phyloP scores from a whole-genome alignment of 2,329 filamentous ascomycete species.

The Leptographium galeiforme region DNA sequence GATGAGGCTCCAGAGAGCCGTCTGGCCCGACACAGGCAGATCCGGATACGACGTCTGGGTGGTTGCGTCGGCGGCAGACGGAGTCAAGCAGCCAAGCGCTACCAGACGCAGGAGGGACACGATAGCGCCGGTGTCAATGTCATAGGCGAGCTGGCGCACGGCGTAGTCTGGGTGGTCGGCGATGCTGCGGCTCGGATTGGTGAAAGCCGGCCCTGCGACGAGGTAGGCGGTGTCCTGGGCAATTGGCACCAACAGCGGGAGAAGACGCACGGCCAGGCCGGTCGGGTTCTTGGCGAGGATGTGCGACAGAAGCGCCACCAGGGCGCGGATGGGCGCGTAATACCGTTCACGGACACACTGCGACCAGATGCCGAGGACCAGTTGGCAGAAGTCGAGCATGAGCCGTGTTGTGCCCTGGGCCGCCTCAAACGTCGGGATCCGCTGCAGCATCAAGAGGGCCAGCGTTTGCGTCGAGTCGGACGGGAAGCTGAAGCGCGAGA shows the following conservation, averaged over 20 bases:
- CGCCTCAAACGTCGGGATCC: slow-evolving; percentile 44
- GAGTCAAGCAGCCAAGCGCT: slow-evolving; percentile 42
- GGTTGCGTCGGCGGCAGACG: slow-evolving; percentile 6
- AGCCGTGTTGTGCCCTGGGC: slow-evolving; percentile 37
- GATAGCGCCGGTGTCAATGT: slow-evolving; percentile 50
- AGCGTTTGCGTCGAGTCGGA: slow-evolving; percentile 52
- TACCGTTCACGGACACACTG: slow-evolving; percentile 51
- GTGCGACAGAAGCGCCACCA: slow-evolving; percentile 51
- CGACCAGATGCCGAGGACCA: slow-evolving; percentile 55
- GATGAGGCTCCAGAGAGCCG: slow-evolving; percentile 54
- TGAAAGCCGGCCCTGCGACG: slow-evolving; percentile 43
- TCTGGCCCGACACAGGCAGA: slow-evolving; percentile 16
- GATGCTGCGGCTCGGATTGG: slow-evolving; percentile 33
- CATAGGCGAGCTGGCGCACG: slow-evolving; percentile 31
- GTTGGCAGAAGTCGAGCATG: slow-evolving; percentile 49
- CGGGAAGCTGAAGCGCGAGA: slow-evolving; percentile 52
- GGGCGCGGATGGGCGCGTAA: slow-evolving; percentile 49
- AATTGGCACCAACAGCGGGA: slow-evolving; percentile 40
- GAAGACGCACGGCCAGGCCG: slow-evolving; percentile 43
- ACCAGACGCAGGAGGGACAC: slow-evolving; percentile 53
- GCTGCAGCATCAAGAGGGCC: slow-evolving; percentile 54
- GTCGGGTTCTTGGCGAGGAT: slow-evolving; percentile 48
- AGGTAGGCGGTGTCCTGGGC: slow-evolving; percentile 47
- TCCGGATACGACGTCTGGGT: slow-evolving; percentile 13
- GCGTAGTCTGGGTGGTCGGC: slow-evolving; percentile 24